Base-by-base conservation (phyloP, 805 yeast genomes). In the Candida boleticola region DNA sequence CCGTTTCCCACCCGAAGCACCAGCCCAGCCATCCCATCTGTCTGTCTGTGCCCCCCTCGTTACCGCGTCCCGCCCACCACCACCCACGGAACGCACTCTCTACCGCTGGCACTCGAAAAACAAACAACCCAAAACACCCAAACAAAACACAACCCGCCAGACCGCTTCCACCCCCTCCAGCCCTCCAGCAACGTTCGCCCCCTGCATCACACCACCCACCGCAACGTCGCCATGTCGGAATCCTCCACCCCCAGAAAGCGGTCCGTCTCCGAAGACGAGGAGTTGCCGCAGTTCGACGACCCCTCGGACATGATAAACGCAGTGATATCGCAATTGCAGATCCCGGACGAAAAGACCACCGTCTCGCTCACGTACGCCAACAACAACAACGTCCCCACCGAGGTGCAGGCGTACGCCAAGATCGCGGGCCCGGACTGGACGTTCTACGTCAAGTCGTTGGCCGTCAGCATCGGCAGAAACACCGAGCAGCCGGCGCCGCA, bases 361-460 rank as follows among this genome's bases (percentile, higher is more conserved):
- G 98, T 90, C 4, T 79, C 95, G 10, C 68, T 67, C 36, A 76
- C 68, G 20, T 87, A 78, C 58, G 80, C 92, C 42, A 93, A 93
- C 61, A 88, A 82, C 39, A 79, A 80, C 46, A 85, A 79, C 49
- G 55, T 65, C 45, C 80, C 79, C 47, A 74, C 79, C 39, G 96
- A 90, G 60, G 90, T 93, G n/a, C 96, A 90, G 66, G 99, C 99
- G 0, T 93, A 92, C 62, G 99, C 97, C 27, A 93, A 93, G 62
- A 83, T 93, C 37, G 90, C 97, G 0, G 99, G 99, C 34, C 68
- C 76, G 27, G 81, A 80, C 55, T 93, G 99, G 99, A 92, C 99
- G 1, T 93, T 76, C 60, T 93, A 89, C 57, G 97, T 93, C 33
- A 88, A 90, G 58, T 72, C 81, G 14, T 69, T 92, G 39, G 76